Conservation (phyloP, 371 early-diverging fungal species). For the Actinomortierella ambigua region DNA sequence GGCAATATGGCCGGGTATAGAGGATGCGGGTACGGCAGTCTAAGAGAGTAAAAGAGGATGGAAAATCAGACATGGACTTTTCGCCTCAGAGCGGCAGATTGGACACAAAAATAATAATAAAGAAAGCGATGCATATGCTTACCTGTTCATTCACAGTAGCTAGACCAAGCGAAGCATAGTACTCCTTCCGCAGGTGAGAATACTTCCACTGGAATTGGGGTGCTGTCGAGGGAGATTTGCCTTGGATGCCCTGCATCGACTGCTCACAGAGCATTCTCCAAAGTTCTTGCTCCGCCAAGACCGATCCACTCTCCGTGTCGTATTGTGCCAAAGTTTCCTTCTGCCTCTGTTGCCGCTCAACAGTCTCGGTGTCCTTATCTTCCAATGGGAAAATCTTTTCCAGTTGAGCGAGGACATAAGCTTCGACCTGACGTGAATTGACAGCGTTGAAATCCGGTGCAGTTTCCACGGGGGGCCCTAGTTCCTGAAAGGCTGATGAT, state of each 20-base stretch:
- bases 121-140: not conserved
- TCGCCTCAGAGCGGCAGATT: not conserved
- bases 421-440: constrained; percentile 42
- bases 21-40: constrained; percentile 5
- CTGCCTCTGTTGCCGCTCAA: constrained; percentile 9
- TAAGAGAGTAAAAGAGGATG: not conserved
- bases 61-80: not conserved
- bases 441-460: constrained; percentile 42
- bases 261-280: constrained; percentile 35
- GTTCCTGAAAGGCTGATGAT: not conserved
- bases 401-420: constrained; percentile 27
- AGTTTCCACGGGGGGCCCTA: constrained; percentile 21
- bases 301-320: not conserved
- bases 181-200: constrained; percentile 42
- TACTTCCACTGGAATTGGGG: constrained; percentile 50
- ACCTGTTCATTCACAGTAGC: constrained; percentile 23
- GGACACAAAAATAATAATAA: not conserved
- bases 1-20: constrained; percentile 11
- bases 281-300: constrained; percentile 28
- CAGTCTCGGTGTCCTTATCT: constrained; percentile 1
- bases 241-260: constrained; percentile 26
- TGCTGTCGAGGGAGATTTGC: constrained; percentile 13
- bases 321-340: too few relatives aligned
- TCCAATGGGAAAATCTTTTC: not conserved
- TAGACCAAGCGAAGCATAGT: constrained; percentile 46